A percentile compares a stretch with the other conserved stretches of the same genome.
These are phyloP conservation scores for Aureobasidium sp. DNA, from an alignment of 2,329 filamentous ascomycete genomes.

Conservation along the genomic window DNA sequence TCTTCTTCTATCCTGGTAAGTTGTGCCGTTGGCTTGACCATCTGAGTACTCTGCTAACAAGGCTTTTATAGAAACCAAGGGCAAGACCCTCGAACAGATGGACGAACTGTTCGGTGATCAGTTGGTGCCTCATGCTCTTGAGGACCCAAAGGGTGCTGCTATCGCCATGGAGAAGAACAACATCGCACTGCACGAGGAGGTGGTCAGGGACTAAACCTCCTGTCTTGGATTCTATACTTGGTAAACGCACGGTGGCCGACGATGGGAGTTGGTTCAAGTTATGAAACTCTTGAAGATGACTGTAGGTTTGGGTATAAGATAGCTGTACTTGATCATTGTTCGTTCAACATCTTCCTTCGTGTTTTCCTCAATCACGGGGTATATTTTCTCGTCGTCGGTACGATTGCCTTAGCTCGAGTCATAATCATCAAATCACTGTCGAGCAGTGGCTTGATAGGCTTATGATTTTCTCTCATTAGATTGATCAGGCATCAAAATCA, in stretches of 20 bases:
- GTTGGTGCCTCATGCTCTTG: constrained; percentile 31
- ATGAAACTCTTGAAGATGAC: neutral
- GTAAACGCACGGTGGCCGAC: neutral
- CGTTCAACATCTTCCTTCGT: neutral
- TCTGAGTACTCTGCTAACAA: neutral
- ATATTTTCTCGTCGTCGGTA: too few relatives aligned
- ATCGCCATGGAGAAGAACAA: constrained; percentile 13
- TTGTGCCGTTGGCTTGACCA: neutral
- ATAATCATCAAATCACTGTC: too few relatives aligned
- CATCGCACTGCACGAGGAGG: neutral
- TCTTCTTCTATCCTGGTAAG: constrained; percentile 19
- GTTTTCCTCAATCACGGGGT: neutral
- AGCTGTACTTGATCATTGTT: neutral
- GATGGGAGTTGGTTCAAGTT: neutral
- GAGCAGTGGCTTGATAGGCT: too few relatives aligned
- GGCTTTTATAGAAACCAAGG: constrained; percentile 18
- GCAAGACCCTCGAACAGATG: constrained; percentile 20
- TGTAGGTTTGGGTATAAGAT: neutral
- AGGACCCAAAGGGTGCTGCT: constrained; percentile 28
- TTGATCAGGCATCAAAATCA: too few relatives aligned
- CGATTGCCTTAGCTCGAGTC: too few relatives aligned
- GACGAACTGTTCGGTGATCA: constrained; percentile 26
- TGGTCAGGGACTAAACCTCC: neutral
- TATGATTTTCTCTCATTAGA: too few relatives aligned
- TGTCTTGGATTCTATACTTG: neutral